Base-by-base conservation (phyloP, 495 filamentous ascomycete species). In the Aspergillus ostianus region DNA sequence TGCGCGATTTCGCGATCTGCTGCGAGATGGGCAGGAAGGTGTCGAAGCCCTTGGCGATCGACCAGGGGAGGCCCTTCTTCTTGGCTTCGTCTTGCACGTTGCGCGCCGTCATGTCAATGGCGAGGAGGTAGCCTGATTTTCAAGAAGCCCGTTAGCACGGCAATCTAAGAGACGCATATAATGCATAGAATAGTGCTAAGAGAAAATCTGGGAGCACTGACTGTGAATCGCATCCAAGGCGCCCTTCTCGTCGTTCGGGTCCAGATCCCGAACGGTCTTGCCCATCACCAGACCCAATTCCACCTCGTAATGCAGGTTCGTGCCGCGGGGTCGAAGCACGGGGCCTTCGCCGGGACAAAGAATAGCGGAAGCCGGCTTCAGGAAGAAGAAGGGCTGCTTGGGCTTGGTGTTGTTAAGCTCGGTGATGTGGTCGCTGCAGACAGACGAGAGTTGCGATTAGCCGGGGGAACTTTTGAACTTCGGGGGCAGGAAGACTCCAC, bases 371-470 rank as follows among this genome's bases (percentile, higher is more conserved):
- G 91, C 70, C 6, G 94, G 95, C 82, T 99, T 99, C 60, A 97
- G 84, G 85, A 99, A 99, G 87, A 96, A 99, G 77, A 99, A 97
- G 6, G 95, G 94, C 70, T 95, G 90, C 72, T 90, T 91, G 56
- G 94, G 92, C 48, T 84, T 81, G 57, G 82, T 78, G 73, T 87
- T 96, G 79, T 91, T 91, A 65, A 99, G 83, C 81, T 99, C 94
- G 65, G 87, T 82, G 67, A 97, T 88, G 76, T 99, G 94, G 78
- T 97, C 93, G 73, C 91, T 95, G 72, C 53, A 56, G 30, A 27
- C 23, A n/a, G 17, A 8, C 19, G 23, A 23, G 23, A 2, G 23
- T 59, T 19, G 47, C 32, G 47, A 47, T 48, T 18, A 27, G 44
- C 51, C 47, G 55, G 26, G 13, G 29, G 26, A 32, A 47, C 23